Conservation (phyloP, 805 yeast genomes). For the Spathaspora gorwiae region DNA sequence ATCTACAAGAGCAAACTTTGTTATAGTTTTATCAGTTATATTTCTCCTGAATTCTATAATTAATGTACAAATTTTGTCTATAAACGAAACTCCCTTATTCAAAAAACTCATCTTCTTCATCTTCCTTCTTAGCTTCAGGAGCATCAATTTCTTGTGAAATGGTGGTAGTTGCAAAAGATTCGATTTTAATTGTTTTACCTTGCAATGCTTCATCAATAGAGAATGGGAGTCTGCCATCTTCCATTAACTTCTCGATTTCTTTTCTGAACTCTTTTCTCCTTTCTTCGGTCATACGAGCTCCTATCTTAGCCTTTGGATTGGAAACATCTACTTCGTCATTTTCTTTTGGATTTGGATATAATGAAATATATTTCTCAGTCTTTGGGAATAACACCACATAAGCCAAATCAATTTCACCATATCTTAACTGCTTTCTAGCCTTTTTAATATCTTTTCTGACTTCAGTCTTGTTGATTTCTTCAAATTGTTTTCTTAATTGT, state of each 20-base stretch:
- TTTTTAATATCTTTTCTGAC: conserved; percentile 37
- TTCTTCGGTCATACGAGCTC: conserved; percentile 38
- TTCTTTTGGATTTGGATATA: conserved; percentile 51
- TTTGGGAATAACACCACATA: conserved; percentile 77
- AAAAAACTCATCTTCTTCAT: conserved; percentile 43
- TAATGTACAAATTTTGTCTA: conserved; percentile 1
- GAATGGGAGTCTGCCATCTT: conserved; percentile 52
- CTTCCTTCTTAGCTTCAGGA: conserved; percentile 29
- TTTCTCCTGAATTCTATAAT: not conserved
- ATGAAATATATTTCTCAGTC: conserved; percentile 71
- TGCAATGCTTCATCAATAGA: conserved; percentile 41
- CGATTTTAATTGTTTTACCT: conserved; percentile 29
- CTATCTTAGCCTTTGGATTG: conserved; percentile 39
- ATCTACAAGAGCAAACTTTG: conserved; percentile 17
- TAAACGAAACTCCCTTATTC: conserved; percentile 14
- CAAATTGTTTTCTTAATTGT: conserved; percentile 38
- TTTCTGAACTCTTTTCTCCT: conserved; percentile 43
- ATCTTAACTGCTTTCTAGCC: conserved; percentile 47
- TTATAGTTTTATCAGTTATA: not conserved
- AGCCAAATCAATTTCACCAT: conserved; percentile 64
- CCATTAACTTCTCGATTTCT: conserved; percentile 47
- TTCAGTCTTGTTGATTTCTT: conserved; percentile 29
- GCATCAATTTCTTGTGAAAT: conserved; percentile 37
- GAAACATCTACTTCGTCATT: conserved; percentile 17
- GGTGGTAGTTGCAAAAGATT: conserved; percentile 12